A percentile compares a stretch with the other conserved stretches of the same genome.
These are phyloP conservation scores for Alternaria triticina DNA, from an alignment of 2,329 filamentous ascomycete genomes.

Conservation along the genomic window DNA sequence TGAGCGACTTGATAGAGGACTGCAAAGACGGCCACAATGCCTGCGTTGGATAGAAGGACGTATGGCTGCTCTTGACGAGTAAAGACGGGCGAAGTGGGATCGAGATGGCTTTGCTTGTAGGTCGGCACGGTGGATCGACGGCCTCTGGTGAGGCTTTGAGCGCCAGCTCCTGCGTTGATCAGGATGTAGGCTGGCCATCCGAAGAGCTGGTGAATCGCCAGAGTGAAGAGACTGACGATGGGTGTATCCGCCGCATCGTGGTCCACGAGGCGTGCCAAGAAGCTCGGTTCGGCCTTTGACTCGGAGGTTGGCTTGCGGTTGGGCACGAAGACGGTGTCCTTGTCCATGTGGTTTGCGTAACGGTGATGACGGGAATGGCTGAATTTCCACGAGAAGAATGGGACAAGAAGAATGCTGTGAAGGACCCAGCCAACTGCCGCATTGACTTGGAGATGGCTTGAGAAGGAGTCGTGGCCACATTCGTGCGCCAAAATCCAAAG, in stretches of 20 bases:
- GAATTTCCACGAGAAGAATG: conserved; percentile 61
- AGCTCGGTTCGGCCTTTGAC: conserved; percentile 7
- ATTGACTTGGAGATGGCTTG: conserved; percentile 63
- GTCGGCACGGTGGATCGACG: conserved; percentile 9
- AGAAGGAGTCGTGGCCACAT: conserved; percentile 73
- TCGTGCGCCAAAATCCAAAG: conserved; percentile 73
- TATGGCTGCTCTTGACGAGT: conserved; percentile 24
- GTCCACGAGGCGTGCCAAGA: conserved; percentile 40
- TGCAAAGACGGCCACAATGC: background rate
- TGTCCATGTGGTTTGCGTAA: conserved; percentile 13
- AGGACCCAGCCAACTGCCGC: conserved; percentile 67
- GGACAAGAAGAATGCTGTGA: conserved; percentile 71
- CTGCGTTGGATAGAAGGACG: conserved; percentile 25
- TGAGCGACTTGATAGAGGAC: background rate
- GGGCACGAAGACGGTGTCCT: conserved; percentile 47
- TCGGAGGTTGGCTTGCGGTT: conserved; percentile 22
- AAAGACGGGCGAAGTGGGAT: conserved; percentile 26
- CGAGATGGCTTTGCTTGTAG: conserved; percentile 31
- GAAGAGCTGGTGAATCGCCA: conserved; percentile 63
- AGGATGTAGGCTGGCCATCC: conserved; percentile 71
- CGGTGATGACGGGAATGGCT: conserved; percentile 12
- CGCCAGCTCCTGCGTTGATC: conserved; percentile 55
- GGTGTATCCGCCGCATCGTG: conserved; percentile 65
- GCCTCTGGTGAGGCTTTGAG: conserved; percentile 22
- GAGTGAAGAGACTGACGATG: conserved; percentile 55